Evolutionary conservation across 1,284 basidiomycete genomes (phyloP).

Genomic region (Gomphus bonarii): DNA sequence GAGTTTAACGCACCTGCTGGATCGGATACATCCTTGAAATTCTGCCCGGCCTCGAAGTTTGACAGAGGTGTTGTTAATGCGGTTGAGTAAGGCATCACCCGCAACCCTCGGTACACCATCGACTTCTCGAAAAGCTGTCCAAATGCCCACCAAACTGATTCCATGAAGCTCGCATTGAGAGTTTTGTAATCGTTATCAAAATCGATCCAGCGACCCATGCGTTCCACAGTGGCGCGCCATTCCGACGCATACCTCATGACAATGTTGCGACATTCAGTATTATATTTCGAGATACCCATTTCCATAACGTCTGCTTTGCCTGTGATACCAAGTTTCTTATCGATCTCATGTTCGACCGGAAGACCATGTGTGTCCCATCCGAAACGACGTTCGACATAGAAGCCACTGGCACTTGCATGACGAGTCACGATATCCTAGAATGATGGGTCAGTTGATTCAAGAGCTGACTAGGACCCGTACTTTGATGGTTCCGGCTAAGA

Average conservation of each 20-base stretch:
- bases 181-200: slow-evolving; percentile 99
- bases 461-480: slow-evolving; percentile 30
- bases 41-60: slow-evolving; percentile 94
- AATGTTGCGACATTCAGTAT: slow-evolving; percentile 92
- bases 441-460: slow-evolving; percentile 3
- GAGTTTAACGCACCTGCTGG: slow-evolving; percentile 59
- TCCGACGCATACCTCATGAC: slow-evolving; percentile 96
- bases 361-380: slow-evolving; percentile 99
- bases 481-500: slow-evolving; percentile 92
- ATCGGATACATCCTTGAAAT: slow-evolving; percentile 92
- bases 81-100: slow-evolving; percentile 98
- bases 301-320: slow-evolving; percentile 89
- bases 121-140: slow-evolving; percentile 84
- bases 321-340: slow-evolving; percentile 91
- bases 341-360: slow-evolving; percentile 99
- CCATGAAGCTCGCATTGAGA: slow-evolving; percentile 91
- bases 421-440: slow-evolving; percentile 89
- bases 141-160: slow-evolving; percentile 99
- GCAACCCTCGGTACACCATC: slow-evolving; percentile 89
- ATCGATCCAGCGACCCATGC: slow-evolving; percentile 99
- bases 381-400: slow-evolving; percentile 91
- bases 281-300: slow-evolving; percentile 98
- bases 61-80: slow-evolving; percentile 94
- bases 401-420: slow-evolving; percentile 89
- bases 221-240: slow-evolving; percentile 92